A percentile compares a stretch with the other conserved stretches of the same genome.
These are phyloP conservation scores for Xenoacremonium recifei DNA, from an alignment of 2,329 filamentous ascomycete species.

Conservation along the genomic window DNA sequence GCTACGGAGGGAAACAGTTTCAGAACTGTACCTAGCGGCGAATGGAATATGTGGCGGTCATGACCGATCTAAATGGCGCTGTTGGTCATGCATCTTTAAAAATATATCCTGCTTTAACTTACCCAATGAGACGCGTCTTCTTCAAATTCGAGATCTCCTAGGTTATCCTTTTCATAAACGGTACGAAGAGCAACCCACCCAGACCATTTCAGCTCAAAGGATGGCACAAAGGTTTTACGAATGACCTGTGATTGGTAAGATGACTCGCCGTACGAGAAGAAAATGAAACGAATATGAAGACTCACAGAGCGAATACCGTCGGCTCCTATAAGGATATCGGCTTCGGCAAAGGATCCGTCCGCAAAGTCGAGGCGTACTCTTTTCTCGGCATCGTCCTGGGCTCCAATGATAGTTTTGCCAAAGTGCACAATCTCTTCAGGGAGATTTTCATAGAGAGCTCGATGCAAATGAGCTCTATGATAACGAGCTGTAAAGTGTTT, in stretches of 20 bases:
- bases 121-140: conserved; percentile 40
- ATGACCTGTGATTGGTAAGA: conserved; percentile 19
- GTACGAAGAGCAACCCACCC: conserved; percentile 44
- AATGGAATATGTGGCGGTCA: conserved; percentile 37
- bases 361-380: conserved; percentile 40
- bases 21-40: conserved; percentile 33
- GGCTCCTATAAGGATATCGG: conserved; percentile 50
- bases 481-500: conserved; percentile 45
- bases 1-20: neutral
- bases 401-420: conserved; percentile 38
- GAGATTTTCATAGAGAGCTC: conserved; percentile 45
- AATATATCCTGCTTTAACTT: too few species aligned
- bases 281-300: too few species aligned
- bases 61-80: conserved; percentile 11
- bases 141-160: conserved; percentile 38
- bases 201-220: conserved; percentile 38
- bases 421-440: conserved; percentile 41
- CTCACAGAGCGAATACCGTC: conserved; percentile 50
- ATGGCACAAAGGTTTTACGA: conserved; percentile 41
- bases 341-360: conserved; percentile 42
- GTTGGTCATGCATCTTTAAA: too few species aligned
- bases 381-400: conserved; percentile 26
- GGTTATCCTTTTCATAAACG: conserved; percentile 40
- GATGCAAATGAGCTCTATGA: conserved; percentile 48
- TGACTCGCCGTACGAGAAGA: too few species aligned